A percentile compares a stretch with the other conserved stretches of the same genome.
These are phyloP conservation scores for Rhipidocladum racemiflorum DNA, from an alignment of 176 grass and related monocot species.

Conservation along the genomic window DNA sequence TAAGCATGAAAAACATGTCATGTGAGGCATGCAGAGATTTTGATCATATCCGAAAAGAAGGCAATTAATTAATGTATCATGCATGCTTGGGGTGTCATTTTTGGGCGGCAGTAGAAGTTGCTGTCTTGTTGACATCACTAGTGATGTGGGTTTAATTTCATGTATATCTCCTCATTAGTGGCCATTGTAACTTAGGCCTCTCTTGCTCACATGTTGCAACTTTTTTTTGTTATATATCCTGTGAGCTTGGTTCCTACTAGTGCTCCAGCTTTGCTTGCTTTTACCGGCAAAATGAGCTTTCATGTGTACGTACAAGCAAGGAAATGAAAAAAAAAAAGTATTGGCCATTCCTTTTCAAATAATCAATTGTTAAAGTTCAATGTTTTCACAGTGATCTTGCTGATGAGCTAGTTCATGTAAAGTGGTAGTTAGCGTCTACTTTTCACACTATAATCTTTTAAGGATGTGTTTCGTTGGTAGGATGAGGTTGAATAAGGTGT, in stretches of 20 bases:
- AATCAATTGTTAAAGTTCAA: background rate
- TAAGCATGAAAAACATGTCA: background rate
- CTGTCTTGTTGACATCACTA: conserved; percentile 20
- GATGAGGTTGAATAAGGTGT: too few species aligned
- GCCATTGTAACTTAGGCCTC: background rate
- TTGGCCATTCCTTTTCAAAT: background rate
- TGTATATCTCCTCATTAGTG: background rate
- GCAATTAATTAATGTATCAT: background rate
- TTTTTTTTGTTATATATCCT: background rate
- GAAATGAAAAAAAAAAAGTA: background rate
- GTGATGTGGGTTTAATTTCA: background rate
- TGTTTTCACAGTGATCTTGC: conserved; percentile 1
- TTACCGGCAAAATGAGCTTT: background rate
- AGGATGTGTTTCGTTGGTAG: too few species aligned
- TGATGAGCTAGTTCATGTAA: background rate
- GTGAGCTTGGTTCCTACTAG: background rate
- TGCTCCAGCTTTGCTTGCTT: background rate
- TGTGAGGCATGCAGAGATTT: background rate
- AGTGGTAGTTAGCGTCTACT: background rate
- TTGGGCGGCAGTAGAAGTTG: conserved; percentile 9
- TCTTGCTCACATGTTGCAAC: conserved; percentile 18
- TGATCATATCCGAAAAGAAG: background rate
- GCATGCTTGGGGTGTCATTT: background rate
- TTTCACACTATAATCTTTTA: background rate
- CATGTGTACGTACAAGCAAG: background rate